A percentile compares a stretch with the other conserved stretches of the same genome.
Evolutionary conservation across 441 rosid genomes (phyloP).

Genomic region (Populus hybrid): DNA sequence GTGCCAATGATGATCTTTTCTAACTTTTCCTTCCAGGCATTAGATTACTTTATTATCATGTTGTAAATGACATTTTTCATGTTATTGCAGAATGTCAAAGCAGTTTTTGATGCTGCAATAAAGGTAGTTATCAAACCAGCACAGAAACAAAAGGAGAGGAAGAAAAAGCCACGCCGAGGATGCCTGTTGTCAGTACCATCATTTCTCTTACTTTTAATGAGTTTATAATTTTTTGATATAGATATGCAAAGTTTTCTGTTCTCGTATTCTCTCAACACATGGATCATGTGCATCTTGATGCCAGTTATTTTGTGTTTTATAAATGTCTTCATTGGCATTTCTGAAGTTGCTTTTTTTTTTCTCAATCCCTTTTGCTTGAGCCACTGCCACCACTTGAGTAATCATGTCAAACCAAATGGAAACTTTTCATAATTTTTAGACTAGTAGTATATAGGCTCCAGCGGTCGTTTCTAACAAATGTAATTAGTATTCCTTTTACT

Average conservation of each 20-base stretch:
- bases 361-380: neutral
- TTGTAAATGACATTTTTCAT: slow-evolving; percentile 9
- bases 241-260: neutral
- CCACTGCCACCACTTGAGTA: neutral
- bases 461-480: neutral
- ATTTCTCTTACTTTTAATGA: slow-evolving; percentile 6
- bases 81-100: slow-evolving; percentile 80
- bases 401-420: neutral
- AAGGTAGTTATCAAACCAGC: slow-evolving; percentile 84
- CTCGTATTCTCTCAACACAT: neutral
- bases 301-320: neutral
- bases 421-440: neutral
- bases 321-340: neutral
- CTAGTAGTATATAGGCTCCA: neutral
- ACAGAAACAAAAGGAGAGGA: slow-evolving; percentile 71
- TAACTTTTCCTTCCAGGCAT: neutral
- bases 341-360: neutral
- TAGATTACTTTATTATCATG: slow-evolving; percentile 12
- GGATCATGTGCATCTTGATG: neutral
- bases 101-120: slow-evolving; percentile 93
- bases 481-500: neutral
- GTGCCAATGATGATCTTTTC: neutral
- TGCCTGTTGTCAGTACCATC: slow-evolving; percentile 69
- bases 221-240: neutral
- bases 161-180: slow-evolving; percentile 63